Conservation (phyloP, 176 grass and related monocot species). For the Secale cereale region DNA sequence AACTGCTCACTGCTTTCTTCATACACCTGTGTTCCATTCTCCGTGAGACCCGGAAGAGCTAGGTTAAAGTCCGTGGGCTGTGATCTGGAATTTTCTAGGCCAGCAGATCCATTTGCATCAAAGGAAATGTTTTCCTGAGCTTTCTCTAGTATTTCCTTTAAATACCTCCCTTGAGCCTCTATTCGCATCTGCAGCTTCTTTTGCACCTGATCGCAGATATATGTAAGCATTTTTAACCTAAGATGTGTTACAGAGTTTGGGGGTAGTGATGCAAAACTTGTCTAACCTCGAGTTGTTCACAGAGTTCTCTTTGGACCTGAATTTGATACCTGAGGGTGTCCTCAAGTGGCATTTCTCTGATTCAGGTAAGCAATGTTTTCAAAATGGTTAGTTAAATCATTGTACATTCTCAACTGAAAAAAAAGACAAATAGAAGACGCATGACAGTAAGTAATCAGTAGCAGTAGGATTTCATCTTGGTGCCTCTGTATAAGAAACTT, state of each 20-base stretch:
- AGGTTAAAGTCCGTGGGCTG: conserved; percentile 54
- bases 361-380: not conserved
- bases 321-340: conserved; percentile 66
- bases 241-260: not conserved
- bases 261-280: not conserved
- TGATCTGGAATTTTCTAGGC: conserved; percentile 33
- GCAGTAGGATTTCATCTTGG: not conserved
- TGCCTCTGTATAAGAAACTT: not conserved
- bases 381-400: not conserved
- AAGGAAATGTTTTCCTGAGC: conserved; percentile 52
- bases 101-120: conserved; percentile 32
- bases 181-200: conserved; percentile 95
- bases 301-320: conserved; percentile 69
- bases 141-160: conserved; percentile 71
- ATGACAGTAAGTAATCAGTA: not conserved
- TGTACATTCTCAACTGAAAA: not conserved
- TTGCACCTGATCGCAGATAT: conserved; percentile 60
- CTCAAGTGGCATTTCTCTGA: conserved; percentile 49
- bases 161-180: conserved; percentile 89
- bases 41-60: conserved; percentile 45
- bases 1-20: conserved; percentile 33
- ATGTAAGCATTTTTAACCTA: not conserved
- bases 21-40: conserved; percentile 25
- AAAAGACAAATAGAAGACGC: not conserved
- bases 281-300: conserved; percentile 76